phyloP scores from a whole-genome alignment of 2,329 filamentous ascomycete species.

The Colletotrichum sidae region DNA sequence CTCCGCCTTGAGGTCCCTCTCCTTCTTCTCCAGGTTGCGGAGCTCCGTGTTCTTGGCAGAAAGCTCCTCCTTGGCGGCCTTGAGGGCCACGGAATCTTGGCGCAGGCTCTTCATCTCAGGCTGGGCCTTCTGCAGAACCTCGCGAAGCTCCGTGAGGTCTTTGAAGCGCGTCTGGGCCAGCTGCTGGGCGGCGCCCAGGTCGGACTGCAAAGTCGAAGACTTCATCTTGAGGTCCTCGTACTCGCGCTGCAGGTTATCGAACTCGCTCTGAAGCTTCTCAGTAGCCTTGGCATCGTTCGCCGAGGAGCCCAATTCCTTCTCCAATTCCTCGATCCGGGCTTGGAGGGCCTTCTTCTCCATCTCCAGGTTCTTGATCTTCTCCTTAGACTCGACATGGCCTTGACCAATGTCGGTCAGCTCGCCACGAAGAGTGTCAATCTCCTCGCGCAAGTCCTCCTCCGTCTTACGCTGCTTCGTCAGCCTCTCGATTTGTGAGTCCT shows the following conservation, averaged over 20 bases:
- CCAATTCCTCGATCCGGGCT: conserved; percentile 73
- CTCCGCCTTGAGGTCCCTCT: conserved; percentile 84
- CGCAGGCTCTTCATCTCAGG: conserved; percentile 85
- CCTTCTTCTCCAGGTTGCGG: conserved; percentile 80
- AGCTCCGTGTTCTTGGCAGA: conserved; percentile 69
- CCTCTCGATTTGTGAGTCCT: conserved; percentile 78
- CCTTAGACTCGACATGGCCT: conserved; percentile 86
- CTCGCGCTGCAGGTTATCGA: conserved; percentile 64
- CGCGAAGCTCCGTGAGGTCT: conserved; percentile 83
- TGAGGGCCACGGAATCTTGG: conserved; percentile 80
- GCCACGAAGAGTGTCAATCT: conserved; percentile 86
- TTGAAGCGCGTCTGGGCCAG: conserved; percentile 89
- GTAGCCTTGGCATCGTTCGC: conserved; percentile 55
- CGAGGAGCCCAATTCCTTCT: conserved; percentile 72
- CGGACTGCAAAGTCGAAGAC: conserved; percentile 78
- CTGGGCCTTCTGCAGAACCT: conserved; percentile 85
- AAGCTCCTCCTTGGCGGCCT: conserved; percentile 80
- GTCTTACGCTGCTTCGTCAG: conserved; percentile 77
- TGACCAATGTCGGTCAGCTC: conserved; percentile 83
- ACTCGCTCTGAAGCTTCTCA: conserved; percentile 70
- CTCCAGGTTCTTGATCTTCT: conserved; percentile 77
- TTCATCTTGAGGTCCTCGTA: conserved; percentile 78
- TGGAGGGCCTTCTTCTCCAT: conserved; percentile 76
- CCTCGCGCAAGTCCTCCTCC: conserved; percentile 83
- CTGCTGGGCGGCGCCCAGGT: conserved; percentile 87